phyloP scores from a whole-genome alignment of 2,329 filamentous ascomycete genomes.

The Cordyceps farinosa region DNA sequence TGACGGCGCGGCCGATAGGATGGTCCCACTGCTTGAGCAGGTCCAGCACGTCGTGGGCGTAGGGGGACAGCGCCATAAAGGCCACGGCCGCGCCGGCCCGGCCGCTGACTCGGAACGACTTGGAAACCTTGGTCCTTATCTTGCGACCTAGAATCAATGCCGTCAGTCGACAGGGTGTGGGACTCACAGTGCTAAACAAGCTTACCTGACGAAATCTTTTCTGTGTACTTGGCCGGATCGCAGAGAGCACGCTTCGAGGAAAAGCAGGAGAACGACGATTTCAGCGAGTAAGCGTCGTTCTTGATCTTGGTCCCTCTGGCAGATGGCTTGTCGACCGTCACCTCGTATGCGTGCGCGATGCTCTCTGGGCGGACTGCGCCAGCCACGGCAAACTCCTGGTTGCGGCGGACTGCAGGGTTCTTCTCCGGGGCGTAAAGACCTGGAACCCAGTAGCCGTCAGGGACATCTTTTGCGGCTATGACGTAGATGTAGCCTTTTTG shows the following conservation, averaged over 20 bases:
- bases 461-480: slow-evolving; percentile 2
- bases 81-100: not conserved
- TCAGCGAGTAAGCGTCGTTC: not conserved
- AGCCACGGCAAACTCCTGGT: not conserved
- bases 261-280: not conserved
- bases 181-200: not conserved
- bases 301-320: not conserved
- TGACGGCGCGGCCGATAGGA: not conserved
- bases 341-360: slow-evolving; percentile 4
- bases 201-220: not conserved
- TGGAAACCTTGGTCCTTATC: not conserved
- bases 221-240: not conserved
- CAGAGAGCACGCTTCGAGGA: not conserved
- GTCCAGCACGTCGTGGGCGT: slow-evolving; percentile 2
- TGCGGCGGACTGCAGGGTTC: not conserved
- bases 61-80: not conserved
- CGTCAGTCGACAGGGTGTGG: not conserved
- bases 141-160: not conserved
- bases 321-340: not conserved
- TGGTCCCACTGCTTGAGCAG: slow-evolving; percentile 2
- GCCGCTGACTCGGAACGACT: not conserved
- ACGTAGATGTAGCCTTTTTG: slow-evolving; percentile 16
- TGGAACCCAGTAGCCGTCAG: slow-evolving; percentile 19
- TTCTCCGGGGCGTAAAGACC: not conserved
- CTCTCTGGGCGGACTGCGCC: not conserved